Evolutionary conservation across 1,139 yeast species (phyloP).

Genomic region (Magnusiomyces suaveolens): DNA sequence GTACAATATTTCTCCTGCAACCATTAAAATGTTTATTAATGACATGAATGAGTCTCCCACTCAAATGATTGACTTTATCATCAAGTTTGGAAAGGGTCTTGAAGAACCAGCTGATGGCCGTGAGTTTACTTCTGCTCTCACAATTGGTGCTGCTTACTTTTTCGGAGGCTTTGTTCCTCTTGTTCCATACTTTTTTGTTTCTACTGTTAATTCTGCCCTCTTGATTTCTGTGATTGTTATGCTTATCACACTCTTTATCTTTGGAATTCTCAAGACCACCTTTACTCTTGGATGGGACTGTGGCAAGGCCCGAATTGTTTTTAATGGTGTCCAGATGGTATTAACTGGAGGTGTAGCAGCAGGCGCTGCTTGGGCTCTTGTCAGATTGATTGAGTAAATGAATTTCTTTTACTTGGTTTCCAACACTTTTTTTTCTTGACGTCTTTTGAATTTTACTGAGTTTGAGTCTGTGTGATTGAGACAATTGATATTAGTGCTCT

Average conservation of each 20-base stretch:
- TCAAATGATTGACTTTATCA: conserved; percentile 56
- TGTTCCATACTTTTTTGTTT: conserved; percentile 68
- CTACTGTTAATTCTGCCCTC: conserved; percentile 66
- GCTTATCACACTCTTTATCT: conserved; percentile 75
- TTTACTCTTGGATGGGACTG: conserved; percentile 77
- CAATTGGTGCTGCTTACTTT: conserved; percentile 67
- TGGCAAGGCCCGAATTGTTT: conserved; percentile 48
- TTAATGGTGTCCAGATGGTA: conserved; percentile 86
- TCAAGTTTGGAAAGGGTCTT: conserved; percentile 62
- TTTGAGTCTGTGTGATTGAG: too few relatives aligned
- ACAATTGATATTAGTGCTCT: too few relatives aligned
- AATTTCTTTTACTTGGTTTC: not conserved
- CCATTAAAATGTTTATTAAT: conserved; percentile 48
- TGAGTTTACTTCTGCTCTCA: conserved; percentile 63
- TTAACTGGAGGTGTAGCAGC: conserved; percentile 92
- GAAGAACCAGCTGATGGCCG: conserved; percentile 78
- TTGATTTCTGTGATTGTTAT: conserved; percentile 67
- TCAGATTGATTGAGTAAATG: conserved; percentile 55
- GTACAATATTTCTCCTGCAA: conserved; percentile 56
- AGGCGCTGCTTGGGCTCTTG: conserved; percentile 92
- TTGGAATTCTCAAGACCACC: conserved; percentile 78
- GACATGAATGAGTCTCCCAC: conserved; percentile 57
- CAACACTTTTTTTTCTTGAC: not conserved
- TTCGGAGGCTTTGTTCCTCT: conserved; percentile 77
- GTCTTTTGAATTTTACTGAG: too few relatives aligned